phyloP scores from a whole-genome alignment of 2,329 filamentous ascomycete species.

The Fusarium solani-melongenae region DNA sequence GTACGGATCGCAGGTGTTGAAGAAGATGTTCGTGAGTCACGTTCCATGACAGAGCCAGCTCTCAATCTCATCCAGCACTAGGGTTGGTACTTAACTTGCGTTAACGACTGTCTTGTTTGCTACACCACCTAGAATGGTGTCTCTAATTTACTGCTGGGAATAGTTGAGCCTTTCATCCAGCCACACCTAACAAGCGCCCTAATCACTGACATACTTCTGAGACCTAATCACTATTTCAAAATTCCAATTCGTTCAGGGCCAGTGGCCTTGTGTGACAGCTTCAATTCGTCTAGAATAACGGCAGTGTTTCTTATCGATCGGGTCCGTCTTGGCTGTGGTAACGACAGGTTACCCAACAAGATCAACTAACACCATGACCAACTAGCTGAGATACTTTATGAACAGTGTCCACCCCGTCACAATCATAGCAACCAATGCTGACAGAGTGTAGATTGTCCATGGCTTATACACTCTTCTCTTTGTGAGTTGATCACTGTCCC shows the following conservation, averaged over 20 bases:
- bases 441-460: slow-evolving; percentile 23
- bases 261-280: background rate
- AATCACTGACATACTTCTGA: background rate
- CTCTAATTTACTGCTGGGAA: background rate
- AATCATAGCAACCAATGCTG: slow-evolving; percentile 26
- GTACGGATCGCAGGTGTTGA: background rate
- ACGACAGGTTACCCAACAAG: background rate
- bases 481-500: slow-evolving; percentile 29
- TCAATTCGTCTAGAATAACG: background rate
- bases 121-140: background rate
- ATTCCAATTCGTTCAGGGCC: background rate
- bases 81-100: background rate
- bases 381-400: slow-evolving; percentile 30
- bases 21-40: background rate
- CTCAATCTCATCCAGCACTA: background rate
- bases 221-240: background rate
- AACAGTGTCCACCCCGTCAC: slow-evolving; percentile 31
- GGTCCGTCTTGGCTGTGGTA: background rate
- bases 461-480: slow-evolving; percentile 19
- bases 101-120: background rate
- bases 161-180: background rate
- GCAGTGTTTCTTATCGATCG: background rate
- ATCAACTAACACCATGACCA: background rate
- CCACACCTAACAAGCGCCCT: background rate
- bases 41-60: background rate